A percentile compares a stretch with the other conserved stretches of the same genome.
These are phyloP conservation scores for Macrolepiota dolichaula DNA, from an alignment of 768 basidiomycete genomes.

Conservation along the genomic window DNA sequence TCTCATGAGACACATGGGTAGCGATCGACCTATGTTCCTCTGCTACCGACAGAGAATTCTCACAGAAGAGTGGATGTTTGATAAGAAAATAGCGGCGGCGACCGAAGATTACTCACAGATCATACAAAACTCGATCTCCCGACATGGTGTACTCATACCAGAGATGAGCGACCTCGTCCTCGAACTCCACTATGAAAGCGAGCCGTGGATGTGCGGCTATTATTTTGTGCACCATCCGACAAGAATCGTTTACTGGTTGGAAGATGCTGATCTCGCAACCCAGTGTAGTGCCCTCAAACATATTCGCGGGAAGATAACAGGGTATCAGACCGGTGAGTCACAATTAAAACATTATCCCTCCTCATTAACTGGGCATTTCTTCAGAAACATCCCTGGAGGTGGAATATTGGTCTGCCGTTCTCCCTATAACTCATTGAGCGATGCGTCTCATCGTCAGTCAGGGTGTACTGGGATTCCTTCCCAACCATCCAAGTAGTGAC, in stretches of 20 bases:
- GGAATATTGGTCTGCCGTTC: slow-evolving; percentile 1
- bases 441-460: neutral
- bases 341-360: too few species aligned
- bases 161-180: slow-evolving; percentile 6
- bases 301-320: neutral
- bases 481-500: neutral
- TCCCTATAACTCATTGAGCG: neutral
- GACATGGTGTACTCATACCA: neutral
- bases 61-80: slow-evolving; percentile 6
- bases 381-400: slow-evolving; percentile 1
- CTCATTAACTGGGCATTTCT: neutral
- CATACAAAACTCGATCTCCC: neutral
- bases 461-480: slow-evolving; percentile 6
- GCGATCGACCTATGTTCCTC: too few species aligned
- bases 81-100: neutral
- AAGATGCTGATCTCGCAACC: neutral
- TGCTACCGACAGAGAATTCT: neutral
- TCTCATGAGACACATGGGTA: too few species aligned
- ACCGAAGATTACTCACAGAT: neutral
- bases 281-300: neutral
- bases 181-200: neutral
- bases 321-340: neutral
- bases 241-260: slow-evolving; percentile 1
- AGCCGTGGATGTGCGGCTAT: slow-evolving; percentile 1
- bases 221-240: slow-evolving; percentile 2